Percentiles rank a stretch among this genome's conserved stretches.
Conservation (phyloP, 2,329 filamentous ascomycete species). For the Talaromyces islandicus region DNA sequence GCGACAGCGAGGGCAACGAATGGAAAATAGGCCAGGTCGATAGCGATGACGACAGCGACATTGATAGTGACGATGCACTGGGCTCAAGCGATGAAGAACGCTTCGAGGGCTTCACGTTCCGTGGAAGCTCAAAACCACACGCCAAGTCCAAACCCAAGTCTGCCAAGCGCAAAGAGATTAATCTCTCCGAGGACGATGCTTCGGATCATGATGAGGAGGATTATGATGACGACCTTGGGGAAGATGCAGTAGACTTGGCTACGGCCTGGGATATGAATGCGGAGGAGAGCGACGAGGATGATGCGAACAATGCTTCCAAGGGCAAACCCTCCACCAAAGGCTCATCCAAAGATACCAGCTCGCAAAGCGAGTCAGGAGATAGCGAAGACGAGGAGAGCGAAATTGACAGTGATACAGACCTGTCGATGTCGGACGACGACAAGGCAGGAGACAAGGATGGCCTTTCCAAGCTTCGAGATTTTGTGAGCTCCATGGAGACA, state of each 20-base stretch:
- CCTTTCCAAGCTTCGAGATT: conserved; percentile 59
- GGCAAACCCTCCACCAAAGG: conserved; percentile 18
- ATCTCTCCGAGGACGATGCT: conserved; percentile 43
- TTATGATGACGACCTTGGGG: conserved; percentile 58
- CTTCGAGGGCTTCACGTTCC: conserved; percentile 70
- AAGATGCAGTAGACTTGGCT: conserved; percentile 58
- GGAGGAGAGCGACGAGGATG: conserved; percentile 31
- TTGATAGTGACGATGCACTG: conserved; percentile 77
- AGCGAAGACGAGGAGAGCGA: conserved; percentile 40
- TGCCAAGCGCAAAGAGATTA: conserved; percentile 33
- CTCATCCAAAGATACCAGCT: conserved; percentile 10
- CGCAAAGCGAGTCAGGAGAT: conserved; percentile 18
- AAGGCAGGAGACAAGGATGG: conserved; percentile 44
- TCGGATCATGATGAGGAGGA: conserved; percentile 34
- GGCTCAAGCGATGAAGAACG: conserved; percentile 81
- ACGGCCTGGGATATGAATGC: conserved; percentile 55
- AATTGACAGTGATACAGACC: conserved; percentile 45
- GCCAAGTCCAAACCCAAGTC: conserved; percentile 30
- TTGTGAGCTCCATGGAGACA: conserved; percentile 60
- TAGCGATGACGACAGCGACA: conserved; percentile 61
- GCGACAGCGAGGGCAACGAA: conserved; percentile 78
- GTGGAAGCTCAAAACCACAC: conserved; percentile 46
- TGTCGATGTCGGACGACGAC: conserved; percentile 44
- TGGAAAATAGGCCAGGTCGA: conserved; percentile 72
- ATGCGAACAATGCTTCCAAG: conserved; percentile 19